Evolutionary conservation across 805 yeast species (phyloP).

Genomic region (Barnettozyma pratensis): DNA sequence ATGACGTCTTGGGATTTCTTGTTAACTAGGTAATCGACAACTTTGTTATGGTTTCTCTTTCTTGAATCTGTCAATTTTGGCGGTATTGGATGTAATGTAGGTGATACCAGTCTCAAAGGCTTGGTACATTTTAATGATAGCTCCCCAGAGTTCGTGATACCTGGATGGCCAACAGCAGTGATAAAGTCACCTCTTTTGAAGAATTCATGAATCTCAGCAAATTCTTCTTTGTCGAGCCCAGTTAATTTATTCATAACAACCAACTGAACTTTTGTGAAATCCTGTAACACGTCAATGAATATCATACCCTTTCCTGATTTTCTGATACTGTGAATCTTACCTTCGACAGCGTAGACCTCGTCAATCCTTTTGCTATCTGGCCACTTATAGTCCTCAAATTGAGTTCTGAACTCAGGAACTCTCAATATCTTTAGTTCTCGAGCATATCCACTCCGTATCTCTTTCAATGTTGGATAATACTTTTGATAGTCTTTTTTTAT

Average conservation of each 20-base stretch:
- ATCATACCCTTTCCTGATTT: constrained; percentile 63
- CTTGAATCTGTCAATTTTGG: constrained; percentile 51
- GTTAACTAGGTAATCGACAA: constrained; percentile 67
- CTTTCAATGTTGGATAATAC: constrained; percentile 23
- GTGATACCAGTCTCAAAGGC: constrained; percentile 53
- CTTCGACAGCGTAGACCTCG: constrained; percentile 33
- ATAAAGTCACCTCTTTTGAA: constrained; percentile 72
- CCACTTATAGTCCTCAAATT: constrained; percentile 25
- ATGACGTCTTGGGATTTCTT: constrained; percentile 42
- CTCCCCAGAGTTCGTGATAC: constrained; percentile 73
- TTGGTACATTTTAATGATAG: constrained; percentile 56
- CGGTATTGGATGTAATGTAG: constrained; percentile 69
- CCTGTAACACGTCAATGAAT: constrained; percentile 67
- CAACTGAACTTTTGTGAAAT: constrained; percentile 51
- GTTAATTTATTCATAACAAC: constrained; percentile 51
- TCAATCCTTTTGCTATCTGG: constrained; percentile 21
- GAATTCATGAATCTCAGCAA: constrained; percentile 29
- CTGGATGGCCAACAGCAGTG: constrained; percentile 63
- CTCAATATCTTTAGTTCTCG: constrained; percentile 16
- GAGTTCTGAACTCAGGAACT: constrained; percentile 34
- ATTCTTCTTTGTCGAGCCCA: constrained; percentile 37
- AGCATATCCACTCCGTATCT: constrained; percentile 9
- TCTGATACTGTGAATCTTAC: constrained; percentile 54
- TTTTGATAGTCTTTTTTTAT: constrained; percentile 10
- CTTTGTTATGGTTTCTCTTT: constrained; percentile 61